Evolutionary conservation across 2,329 filamentous ascomycete species (phyloP).

Genomic region (Aspergillus sp.): DNA sequence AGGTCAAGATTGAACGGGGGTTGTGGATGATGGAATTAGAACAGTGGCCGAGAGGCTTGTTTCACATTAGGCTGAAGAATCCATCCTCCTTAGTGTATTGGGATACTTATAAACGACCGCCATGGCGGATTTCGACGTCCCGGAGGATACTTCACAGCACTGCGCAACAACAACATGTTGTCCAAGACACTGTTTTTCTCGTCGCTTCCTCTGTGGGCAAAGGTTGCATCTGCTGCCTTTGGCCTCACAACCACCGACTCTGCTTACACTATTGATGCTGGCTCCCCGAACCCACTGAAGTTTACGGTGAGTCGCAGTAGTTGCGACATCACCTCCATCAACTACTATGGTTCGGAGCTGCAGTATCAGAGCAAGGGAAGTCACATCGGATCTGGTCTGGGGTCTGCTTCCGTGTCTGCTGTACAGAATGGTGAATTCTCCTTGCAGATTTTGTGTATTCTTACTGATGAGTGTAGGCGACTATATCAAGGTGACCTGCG

Average conservation of each 20-base stretch:
- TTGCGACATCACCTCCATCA: slow-evolving; percentile 64
- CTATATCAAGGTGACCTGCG: slow-evolving; percentile 62
- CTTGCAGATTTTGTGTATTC: background rate
- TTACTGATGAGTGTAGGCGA: slow-evolving; percentile 19
- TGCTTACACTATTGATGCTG: slow-evolving; percentile 48
- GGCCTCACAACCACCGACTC: slow-evolving; percentile 21
- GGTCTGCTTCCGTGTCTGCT: slow-evolving; percentile 55
- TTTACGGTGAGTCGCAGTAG: slow-evolving; percentile 53
- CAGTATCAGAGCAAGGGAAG: slow-evolving; percentile 53
- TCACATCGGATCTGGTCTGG: slow-evolving; percentile 60
- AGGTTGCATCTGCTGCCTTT: slow-evolving; percentile 25
- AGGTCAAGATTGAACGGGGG: slow-evolving; percentile 6
- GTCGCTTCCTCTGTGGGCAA: slow-evolving; percentile 19
- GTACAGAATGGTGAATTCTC: slow-evolving; percentile 31
- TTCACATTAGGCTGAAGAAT: background rate
- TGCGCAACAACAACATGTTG: slow-evolving; percentile 15
- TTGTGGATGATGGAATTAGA: slow-evolving; percentile 1
- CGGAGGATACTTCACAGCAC: background rate
- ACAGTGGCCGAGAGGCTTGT: background rate
- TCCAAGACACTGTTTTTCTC: slow-evolving; percentile 15
- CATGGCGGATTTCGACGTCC: background rate
- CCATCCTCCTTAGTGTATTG: background rate
- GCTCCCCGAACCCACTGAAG: slow-evolving; percentile 48
- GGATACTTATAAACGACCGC: background rate
- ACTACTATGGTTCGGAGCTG: slow-evolving; percentile 57